Conservation (phyloP, 2,329 filamentous ascomycete genomes). For the Alternaria sp. region DNA sequence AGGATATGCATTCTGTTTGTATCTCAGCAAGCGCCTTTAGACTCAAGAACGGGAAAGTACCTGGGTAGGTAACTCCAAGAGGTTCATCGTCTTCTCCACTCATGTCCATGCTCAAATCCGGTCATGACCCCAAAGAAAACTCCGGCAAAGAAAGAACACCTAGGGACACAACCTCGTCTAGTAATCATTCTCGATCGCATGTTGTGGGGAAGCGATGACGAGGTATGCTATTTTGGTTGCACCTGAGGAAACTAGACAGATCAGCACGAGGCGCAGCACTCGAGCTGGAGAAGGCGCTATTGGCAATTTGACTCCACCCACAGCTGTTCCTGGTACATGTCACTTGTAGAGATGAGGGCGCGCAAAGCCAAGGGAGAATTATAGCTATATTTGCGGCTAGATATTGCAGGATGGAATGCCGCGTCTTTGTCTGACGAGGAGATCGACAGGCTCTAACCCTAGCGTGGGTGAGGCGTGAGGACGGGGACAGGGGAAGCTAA, state of each 20-base stretch:
- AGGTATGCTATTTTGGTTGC: constrained; percentile 9
- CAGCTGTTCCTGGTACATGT: neutral
- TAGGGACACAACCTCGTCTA: no score
- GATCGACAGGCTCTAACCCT: constrained; percentile 5
- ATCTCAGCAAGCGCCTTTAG: no score
- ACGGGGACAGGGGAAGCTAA: neutral
- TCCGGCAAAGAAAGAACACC: no score
- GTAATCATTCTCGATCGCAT: neutral
- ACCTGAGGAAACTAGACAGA: neutral
- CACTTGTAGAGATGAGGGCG: neutral
- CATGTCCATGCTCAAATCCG: no score
- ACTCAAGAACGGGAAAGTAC: no score
- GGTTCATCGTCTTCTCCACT: no score
- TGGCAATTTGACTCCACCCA: neutral
- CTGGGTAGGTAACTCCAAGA: no score
- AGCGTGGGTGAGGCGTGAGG: constrained; percentile 1
- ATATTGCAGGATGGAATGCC: neutral
- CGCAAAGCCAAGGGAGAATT: neutral
- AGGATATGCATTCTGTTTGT: no score
- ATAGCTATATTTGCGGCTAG: neutral
- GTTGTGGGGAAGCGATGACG: constrained; percentile 12
- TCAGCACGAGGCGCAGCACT: neutral
- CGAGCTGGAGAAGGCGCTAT: neutral
- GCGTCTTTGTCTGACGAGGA: constrained; percentile 2
- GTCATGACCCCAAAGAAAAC: no score